These are phyloP conservation scores for Circinella minor DNA, from an alignment of 371 early-diverging fungal species.

Conservation along the genomic window DNA sequence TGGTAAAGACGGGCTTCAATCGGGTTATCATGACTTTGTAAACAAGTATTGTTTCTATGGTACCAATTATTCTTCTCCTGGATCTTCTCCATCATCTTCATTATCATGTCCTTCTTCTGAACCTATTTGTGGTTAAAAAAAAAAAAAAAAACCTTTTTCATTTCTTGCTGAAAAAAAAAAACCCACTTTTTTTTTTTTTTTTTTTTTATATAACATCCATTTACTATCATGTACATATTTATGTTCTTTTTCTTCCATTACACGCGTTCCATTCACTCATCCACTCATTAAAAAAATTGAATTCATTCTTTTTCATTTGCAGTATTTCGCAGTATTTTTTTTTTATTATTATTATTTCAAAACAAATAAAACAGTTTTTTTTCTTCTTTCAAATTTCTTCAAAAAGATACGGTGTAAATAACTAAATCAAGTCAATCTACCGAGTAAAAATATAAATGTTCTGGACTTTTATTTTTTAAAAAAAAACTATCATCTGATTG, in stretches of 20 bases:
- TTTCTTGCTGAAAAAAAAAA: too few relatives aligned
- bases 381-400: too few relatives aligned
- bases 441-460: neutral
- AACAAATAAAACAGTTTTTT: too few relatives aligned
- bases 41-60: slow-evolving; percentile 67
- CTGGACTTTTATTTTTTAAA: neutral
- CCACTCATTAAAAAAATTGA: too few relatives aligned
- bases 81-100: slow-evolving; percentile 8
- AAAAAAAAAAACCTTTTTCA: neutral
- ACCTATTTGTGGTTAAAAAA: slow-evolving; percentile 21
- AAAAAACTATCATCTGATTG: neutral
- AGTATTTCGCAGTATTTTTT: too few relatives aligned
- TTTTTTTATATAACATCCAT: too few relatives aligned
- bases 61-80: slow-evolving; percentile 7
- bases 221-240: too few relatives aligned
- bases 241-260: too few relatives aligned
- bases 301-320: too few relatives aligned
- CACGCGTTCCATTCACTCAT: too few relatives aligned
- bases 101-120: slow-evolving; percentile 12
- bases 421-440: neutral
- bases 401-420: neutral
- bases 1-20: slow-evolving; percentile 2
- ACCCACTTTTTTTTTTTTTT: too few relatives aligned
- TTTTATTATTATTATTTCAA: too few relatives aligned
- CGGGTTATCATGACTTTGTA: slow-evolving; percentile 55